phyloP scores from a whole-genome alignment of 2,329 filamentous ascomycete genomes.

The Fusarium subglutinans region DNA sequence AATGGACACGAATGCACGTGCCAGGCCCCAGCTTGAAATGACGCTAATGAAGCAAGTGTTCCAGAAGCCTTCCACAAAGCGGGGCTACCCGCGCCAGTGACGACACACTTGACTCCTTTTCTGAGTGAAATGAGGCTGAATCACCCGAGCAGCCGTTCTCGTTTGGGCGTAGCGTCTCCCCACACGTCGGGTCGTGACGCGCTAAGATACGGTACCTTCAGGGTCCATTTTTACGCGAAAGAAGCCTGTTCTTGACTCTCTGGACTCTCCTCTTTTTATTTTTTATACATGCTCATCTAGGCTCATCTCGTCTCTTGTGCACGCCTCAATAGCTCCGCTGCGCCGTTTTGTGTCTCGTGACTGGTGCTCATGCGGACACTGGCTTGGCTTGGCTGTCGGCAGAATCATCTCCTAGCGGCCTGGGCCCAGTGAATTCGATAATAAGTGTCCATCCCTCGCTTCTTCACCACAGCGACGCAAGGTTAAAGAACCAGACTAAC shows the following conservation, averaged over 20 bases:
- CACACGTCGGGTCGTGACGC: slow-evolving; percentile 21
- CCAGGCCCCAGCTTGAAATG: not conserved
- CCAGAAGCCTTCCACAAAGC: slow-evolving; percentile 41
- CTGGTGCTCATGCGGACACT: slow-evolving; percentile 17
- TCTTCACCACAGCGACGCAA: slow-evolving; percentile 40
- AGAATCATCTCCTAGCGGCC: slow-evolving; percentile 19
- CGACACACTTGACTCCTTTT: slow-evolving; percentile 27
- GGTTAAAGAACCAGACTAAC: slow-evolving; percentile 11
- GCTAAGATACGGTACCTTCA: slow-evolving; percentile 21
- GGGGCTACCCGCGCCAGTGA: slow-evolving; percentile 29
- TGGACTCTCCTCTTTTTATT: not conserved
- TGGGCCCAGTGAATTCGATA: slow-evolving; percentile 3
- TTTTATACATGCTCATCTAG: not conserved
- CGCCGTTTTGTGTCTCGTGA: slow-evolving; percentile 24
- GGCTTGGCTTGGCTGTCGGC: slow-evolving; percentile 15
- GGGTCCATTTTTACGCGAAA: slow-evolving; percentile 27
- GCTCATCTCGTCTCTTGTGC: slow-evolving; percentile 20
- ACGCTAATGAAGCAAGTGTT: slow-evolving; percentile 36
- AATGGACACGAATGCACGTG: slow-evolving; percentile 42
- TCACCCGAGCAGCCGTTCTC: slow-evolving; percentile 21
- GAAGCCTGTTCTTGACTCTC: not conserved
- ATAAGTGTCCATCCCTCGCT: slow-evolving; percentile 31
- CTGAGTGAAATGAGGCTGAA: slow-evolving; percentile 40
- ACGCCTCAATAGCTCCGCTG: not conserved
- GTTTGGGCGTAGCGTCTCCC: slow-evolving; percentile 27